phyloP scores from a whole-genome alignment of 2,329 filamentous ascomycete genomes.

The Nannizziopsis barbatae region DNA sequence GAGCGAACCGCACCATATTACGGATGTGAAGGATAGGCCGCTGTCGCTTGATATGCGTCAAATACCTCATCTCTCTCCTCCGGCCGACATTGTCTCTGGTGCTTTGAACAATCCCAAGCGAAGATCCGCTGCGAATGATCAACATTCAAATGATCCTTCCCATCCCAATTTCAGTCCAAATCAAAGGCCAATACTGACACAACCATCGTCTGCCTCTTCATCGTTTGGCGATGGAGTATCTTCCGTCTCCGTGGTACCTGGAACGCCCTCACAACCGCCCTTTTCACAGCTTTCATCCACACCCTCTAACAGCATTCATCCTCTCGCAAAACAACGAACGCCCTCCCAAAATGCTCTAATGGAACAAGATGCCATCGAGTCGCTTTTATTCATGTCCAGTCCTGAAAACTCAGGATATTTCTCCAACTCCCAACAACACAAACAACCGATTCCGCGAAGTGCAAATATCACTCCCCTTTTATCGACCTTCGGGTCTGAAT shows the following conservation, averaged over 20 bases:
- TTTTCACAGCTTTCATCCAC: conserved; percentile 18
- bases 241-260: conserved; percentile 18
- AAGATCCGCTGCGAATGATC: conserved; percentile 29
- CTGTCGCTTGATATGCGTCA: conserved; percentile 15
- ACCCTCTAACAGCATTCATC: conserved; percentile 20
- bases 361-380: conserved; percentile 43
- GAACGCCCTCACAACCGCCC: conserved; percentile 23
- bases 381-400: conserved; percentile 41
- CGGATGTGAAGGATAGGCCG: not conserved
- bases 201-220: conserved; percentile 16
- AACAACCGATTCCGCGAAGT: conserved; percentile 10
- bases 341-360: conserved; percentile 36
- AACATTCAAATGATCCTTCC: not conserved
- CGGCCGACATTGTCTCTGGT: conserved; percentile 33
- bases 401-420: conserved; percentile 39
- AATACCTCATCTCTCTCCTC: conserved; percentile 33
- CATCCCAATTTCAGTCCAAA: not conserved
- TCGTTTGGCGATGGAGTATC: conserved; percentile 17
- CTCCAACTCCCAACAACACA: conserved; percentile 22
- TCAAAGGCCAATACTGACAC: conserved; percentile 4
- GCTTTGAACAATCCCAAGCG: conserved; percentile 24
- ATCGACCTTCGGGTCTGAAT: conserved; percentile 12
- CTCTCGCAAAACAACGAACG: conserved; percentile 23
- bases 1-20: not conserved
- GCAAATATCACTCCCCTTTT: conserved; percentile 8